Conservation (phyloP, 768 basidiomycete genomes). For the Russula emetica region DNA sequence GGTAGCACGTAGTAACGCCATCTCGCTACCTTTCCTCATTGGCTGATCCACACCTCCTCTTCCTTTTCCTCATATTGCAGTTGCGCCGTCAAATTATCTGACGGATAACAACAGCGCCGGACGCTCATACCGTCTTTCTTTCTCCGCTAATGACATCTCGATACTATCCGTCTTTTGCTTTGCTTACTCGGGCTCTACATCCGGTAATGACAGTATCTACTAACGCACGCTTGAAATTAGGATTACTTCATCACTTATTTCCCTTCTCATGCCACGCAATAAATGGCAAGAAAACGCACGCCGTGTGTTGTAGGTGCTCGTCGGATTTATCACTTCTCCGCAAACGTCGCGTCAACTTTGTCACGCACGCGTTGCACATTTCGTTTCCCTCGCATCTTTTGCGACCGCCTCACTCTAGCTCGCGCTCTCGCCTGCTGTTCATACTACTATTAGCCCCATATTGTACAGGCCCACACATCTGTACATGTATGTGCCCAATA, state of each 20-base stretch:
- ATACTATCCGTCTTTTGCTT: neutral
- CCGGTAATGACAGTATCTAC: slow-evolving; percentile 15
- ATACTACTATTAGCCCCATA: neutral
- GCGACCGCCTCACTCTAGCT: neutral
- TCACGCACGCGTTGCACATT: slow-evolving; percentile 1
- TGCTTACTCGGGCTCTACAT: neutral
- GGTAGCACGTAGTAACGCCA: slow-evolving; percentile 59
- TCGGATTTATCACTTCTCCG: neutral
- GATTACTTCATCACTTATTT: slow-evolving; percentile 8
- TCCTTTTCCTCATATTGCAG: slow-evolving; percentile 36
- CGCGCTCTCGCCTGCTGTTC: neutral
- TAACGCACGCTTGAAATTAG: slow-evolving; percentile 12
- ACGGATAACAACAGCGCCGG: slow-evolving; percentile 17
- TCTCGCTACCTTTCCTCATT: slow-evolving; percentile 3
- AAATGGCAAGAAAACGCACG: slow-evolving; percentile 6
- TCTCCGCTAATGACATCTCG: neutral
- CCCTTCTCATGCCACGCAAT: slow-evolving; percentile 4
- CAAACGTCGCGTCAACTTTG: neutral
- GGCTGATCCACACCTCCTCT: neutral
- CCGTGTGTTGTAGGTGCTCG: neutral
- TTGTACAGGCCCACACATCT: slow-evolving; percentile 20
- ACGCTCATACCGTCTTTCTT: slow-evolving; percentile 11
- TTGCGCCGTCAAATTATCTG: slow-evolving; percentile 78
- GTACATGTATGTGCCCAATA: slow-evolving; percentile 23
- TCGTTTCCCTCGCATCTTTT: neutral